Percentiles rank a stretch among this genome's conserved stretches.
phyloP scores from a whole-genome alignment of 83 land plant genomes.

The Picea mariana region DNA sequence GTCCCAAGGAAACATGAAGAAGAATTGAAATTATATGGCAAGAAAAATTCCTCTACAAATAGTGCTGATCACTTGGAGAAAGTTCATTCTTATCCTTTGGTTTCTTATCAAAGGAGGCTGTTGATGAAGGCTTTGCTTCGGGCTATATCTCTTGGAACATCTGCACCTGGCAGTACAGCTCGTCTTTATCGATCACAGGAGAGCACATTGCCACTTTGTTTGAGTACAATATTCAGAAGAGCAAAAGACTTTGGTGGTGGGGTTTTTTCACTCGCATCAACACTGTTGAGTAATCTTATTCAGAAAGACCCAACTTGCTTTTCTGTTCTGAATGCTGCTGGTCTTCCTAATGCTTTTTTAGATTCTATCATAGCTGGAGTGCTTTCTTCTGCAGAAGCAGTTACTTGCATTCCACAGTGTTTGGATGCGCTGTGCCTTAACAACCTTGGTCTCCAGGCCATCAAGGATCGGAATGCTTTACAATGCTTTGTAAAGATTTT shows the following conservation, averaged over 20 bases:
- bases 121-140: slow-evolving; percentile 86
- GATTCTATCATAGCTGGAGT: slow-evolving; percentile 85
- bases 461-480: slow-evolving; percentile 82
- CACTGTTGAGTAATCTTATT: slow-evolving; percentile 95
- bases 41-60: no score
- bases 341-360: slow-evolving; percentile 83
- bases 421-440: slow-evolving; percentile 94
- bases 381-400: slow-evolving; percentile 83
- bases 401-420: slow-evolving; percentile 85
- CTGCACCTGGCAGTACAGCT: slow-evolving; percentile 81
- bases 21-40: no score
- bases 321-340: slow-evolving; percentile 78
- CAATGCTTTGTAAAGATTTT: slow-evolving; percentile 90
- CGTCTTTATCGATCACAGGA: slow-evolving; percentile 82
- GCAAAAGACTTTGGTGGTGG: slow-evolving; percentile 98
- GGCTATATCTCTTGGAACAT: slow-evolving; percentile 88
- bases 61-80: no score
- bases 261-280: slow-evolving; percentile 91
- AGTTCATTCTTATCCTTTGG: slow-evolving; percentile 45
- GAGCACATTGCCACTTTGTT: slow-evolving; percentile 71
- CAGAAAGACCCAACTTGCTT: slow-evolving; percentile 98
- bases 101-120: slow-evolving; percentile 62
- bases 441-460: slow-evolving; percentile 80
- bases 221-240: slow-evolving; percentile 79
- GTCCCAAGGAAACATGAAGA: no score